Base-by-base conservation (phyloP, 768 basidiomycete genomes). In the Amanita molliuscula region DNA sequence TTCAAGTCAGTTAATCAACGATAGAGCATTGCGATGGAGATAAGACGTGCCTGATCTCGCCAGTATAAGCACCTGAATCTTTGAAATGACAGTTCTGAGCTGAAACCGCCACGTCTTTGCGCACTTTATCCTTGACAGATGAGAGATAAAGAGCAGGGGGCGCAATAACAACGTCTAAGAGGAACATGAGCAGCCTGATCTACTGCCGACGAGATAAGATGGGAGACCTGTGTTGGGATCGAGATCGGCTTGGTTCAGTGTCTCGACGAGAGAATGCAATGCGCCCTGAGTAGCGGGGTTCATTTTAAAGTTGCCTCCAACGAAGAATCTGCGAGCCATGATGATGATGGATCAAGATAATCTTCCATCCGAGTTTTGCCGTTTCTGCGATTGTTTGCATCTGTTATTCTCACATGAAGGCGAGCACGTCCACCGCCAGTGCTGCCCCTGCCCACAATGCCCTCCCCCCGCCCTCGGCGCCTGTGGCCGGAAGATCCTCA, bases 281-380 rank as follows among this genome's bases (percentile, higher is more conserved):
- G 80, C 75, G 55, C 75, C 74, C 55, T 72, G 72, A 33, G 82
- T 77, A 52, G 72, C 71, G 25, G 88, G 88, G 73, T 97, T 95
- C 84, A 98, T 84, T 76, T 97, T 99, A 81, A 95, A 97, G 78
- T 98, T 97, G 26, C 93, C 90, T 55, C 95, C 95, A 59, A 89
- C 92, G 63, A 96, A 94, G 73, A 94, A 95, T 66, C 80, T 72
- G 62, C 91, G 89, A 54, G 83, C 52, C 88, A 87, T 86, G 47
- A 55, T 63, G 57, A 13, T 21, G 46, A 45, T 31, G 44, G 26
- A 23, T 21, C 18, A 33, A 20, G 16, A 28, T 23, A 13, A 21
- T 25, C 16, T 21, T 35, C 13, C 15, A 25, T 3, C 41, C 10
- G 8, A 11, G n/a, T n/a, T n/a, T n/a, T n/a, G n/a, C n/a, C n/a